Percentiles rank a stretch among this genome's conserved stretches.
phyloP scores from a whole-genome alignment of 2,329 filamentous ascomycete genomes.

The Monosporascus cannonballus region DNA sequence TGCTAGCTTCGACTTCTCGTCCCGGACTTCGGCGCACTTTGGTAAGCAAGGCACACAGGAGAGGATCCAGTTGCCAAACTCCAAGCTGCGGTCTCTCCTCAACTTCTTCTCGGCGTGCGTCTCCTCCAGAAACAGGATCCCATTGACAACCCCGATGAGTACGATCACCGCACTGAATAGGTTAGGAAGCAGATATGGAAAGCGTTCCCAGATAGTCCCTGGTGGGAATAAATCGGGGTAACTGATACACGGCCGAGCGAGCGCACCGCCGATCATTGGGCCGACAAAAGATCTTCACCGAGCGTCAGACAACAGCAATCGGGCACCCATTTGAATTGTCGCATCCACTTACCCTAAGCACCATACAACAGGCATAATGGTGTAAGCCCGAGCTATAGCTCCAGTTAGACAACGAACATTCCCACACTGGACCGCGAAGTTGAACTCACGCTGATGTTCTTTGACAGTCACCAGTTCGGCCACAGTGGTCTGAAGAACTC shows the following conservation, averaged over 20 bases:
- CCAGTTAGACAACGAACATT: conserved; percentile 20
- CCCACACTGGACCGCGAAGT: background rate
- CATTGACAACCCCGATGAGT: conserved; percentile 57
- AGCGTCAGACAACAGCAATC: conserved; percentile 20
- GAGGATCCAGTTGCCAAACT: conserved; percentile 67
- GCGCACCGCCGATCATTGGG: conserved; percentile 81
- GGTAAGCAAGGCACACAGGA: conserved; percentile 34
- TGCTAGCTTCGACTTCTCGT: conserved; percentile 31
- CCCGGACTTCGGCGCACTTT: conserved; percentile 28
- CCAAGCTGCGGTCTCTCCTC: conserved; percentile 67
- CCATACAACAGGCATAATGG: conserved; percentile 98
- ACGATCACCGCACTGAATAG: conserved; percentile 59
- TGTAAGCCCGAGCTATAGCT: conserved; percentile 73
- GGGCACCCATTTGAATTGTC: background rate
- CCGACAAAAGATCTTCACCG: conserved; percentile 74
- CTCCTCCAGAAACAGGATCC: conserved; percentile 73
- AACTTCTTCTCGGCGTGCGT: conserved; percentile 80
- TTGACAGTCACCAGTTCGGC: conserved; percentile 90
- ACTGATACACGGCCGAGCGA: conserved; percentile 79
- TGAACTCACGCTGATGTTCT: conserved; percentile 74
- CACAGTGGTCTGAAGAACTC: conserved; percentile 90
- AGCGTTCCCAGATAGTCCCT: conserved; percentile 75
- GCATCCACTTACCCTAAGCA: conserved; percentile 66
- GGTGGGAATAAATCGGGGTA: conserved; percentile 69
- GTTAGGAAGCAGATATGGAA: conserved; percentile 66